Conservation (phyloP, 176 grass and related monocot genomes). For the Ensete glaucum region DNA sequence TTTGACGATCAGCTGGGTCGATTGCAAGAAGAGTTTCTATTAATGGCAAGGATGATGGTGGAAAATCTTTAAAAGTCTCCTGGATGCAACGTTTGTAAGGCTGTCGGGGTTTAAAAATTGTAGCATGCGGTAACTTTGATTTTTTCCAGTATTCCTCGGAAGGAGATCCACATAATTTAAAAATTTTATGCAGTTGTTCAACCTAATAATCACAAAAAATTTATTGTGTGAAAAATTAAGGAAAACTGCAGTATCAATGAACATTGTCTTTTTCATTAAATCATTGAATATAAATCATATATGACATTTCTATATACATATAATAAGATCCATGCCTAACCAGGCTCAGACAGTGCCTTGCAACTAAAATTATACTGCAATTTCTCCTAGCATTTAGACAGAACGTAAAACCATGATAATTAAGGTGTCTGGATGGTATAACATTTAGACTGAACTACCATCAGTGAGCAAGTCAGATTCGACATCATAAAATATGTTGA, state of each 20-base stretch:
- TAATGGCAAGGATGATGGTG: constrained; percentile 13
- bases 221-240: background rate
- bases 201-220: background rate
- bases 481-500: background rate
- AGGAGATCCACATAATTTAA: constrained; percentile 19
- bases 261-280: background rate
- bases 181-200: constrained; percentile 21
- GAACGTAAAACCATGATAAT: background rate
- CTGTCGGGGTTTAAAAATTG: constrained; percentile 24
- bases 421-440: background rate
- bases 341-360: background rate
- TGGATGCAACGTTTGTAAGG: constrained; percentile 14
- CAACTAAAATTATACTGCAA: too few relatives aligned
- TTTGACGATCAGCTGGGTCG: constrained; percentile 15
- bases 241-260: background rate
- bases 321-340: background rate
- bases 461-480: background rate
- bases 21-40: constrained; percentile 23
- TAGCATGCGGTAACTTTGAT: constrained; percentile 21
- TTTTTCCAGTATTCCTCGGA: constrained; percentile 21
- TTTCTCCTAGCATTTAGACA: too few relatives aligned
- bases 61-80: constrained; percentile 19
- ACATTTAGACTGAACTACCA: background rate
- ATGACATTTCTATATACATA: background rate
- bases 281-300: background rate